Base-by-base conservation (phyloP, 2,329 filamentous ascomycete species). In the Phaeosphaeriaceae sp. region DNA sequence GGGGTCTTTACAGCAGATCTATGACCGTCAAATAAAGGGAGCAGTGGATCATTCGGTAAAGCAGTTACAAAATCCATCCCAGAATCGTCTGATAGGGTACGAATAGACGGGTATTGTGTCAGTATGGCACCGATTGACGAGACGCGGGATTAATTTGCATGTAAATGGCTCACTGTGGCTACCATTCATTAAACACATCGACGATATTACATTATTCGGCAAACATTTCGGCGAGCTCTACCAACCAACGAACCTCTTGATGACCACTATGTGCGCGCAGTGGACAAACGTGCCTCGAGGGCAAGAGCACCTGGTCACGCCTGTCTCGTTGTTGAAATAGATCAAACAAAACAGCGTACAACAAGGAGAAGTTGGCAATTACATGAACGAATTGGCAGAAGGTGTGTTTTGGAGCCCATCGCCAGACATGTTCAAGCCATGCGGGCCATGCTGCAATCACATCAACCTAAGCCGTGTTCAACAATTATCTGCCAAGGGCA, bases 191-290 rank as follows among this genome's bases (percentile, higher is more conserved):
- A 50, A 46, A 40, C 22, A 6, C 10, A 40, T 36, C 17, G 3
- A 51, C 40, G 47, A 36, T 7, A 46, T 56, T 19, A 51, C 52
- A 2, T 15, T 56, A 6, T 51, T 51, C 19, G 47, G 47, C n/a
- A 41, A 47, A 36, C n/a, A 45, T 9, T 56, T 51, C 36, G 53
- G 40, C 20, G 24, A 50, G 19, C 3, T 55, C 11, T 55, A 55
- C 17, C 36, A 15, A 42, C 33, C 46, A 24, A 42, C 21, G 13
- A 20, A 51, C 22, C 15, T 17, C n/a, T 10, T 25, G 25, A 24
- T 24, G 33, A 42, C 13, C 20, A 2, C 7, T 4, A 21, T 51
- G 15, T 51, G 48, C 48, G 21, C 22, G 21, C 31, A 42, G 9
- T 44, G 48, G 48, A 42, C 4, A 19, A 41, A 5, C 17, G 19